Evolutionary conservation across 2,329 filamentous ascomycete genomes (phyloP), one percentile per base, ranked within the genome.

Genomic region (Mariannaea sp.): DNA sequence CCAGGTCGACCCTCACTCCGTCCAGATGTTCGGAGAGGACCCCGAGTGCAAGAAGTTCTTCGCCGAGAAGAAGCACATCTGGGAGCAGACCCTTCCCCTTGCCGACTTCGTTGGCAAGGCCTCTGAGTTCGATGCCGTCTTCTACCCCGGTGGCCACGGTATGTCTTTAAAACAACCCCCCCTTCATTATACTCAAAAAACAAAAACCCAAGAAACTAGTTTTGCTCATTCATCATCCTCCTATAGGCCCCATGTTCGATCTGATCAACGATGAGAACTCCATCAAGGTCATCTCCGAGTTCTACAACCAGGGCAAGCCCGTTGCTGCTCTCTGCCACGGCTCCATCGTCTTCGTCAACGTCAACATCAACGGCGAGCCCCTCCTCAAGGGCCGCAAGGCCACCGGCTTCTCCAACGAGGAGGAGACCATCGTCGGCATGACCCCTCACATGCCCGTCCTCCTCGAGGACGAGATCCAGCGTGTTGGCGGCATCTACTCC

Each of bases 301-400:
- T 90, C 68, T 80, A 78, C 64, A 72, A 75, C 32, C 76, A 78
- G 3, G 81, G 79, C 57, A 88, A 88, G 76, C 75, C 84, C 49
- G 79, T 89, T 12, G 75, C 82, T 0, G 83, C 86, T 3, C 85
- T 90, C 39, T 89, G 87, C 75, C 87, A 90, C 71, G 87, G 85
- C 5, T 84, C 86, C 2, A 81, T 81, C 3, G 87, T 80, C 10
- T 75, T 90, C 13, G 75, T 79, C 42, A 79, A 85, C 60, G 85
- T 82, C 29, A 81, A 78, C 62, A 65, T 77, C 16, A 73, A 78
- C 55, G 84, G 83, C 55, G 72, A 75, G 57, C 75, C 76, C 44
- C 71, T 88, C 8, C 69, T 89, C 32, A 71, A 77, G 43, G 84
- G 80, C 38, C 79, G 78, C 65, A 72, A 77, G 39, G 82, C 84